These are phyloP conservation scores for Aspergillus sclerotialis DNA, from an alignment of 2,329 filamentous ascomycete genomes.

Conservation along the genomic window DNA sequence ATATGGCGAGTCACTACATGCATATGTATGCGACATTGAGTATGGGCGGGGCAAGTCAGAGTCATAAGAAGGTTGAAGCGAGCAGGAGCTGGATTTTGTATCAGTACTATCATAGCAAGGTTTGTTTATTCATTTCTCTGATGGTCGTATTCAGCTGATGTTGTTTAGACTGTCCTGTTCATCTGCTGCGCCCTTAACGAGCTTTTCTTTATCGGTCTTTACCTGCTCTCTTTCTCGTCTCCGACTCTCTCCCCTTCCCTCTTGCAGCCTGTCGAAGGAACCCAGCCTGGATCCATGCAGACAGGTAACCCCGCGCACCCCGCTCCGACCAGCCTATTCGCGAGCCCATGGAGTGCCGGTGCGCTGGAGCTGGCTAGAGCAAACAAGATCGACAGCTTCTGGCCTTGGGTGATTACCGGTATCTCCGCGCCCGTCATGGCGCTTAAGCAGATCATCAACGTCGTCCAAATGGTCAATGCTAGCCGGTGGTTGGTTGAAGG, in stretches of 20 bases:
- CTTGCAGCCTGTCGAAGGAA: slow-evolving; percentile 53
- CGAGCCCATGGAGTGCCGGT: slow-evolving; percentile 83
- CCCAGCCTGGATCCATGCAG: slow-evolving; percentile 48
- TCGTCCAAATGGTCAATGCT: slow-evolving; percentile 89
- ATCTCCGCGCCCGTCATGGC: slow-evolving; percentile 82
- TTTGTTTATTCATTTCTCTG: slow-evolving; percentile 42
- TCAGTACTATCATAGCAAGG: slow-evolving; percentile 96
- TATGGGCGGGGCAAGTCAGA: slow-evolving; percentile 70
- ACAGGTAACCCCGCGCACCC: slow-evolving; percentile 63
- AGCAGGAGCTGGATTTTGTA: slow-evolving; percentile 84
- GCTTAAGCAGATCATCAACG: slow-evolving; percentile 87
- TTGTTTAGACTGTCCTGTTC: slow-evolving; percentile 73
- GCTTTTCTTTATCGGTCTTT: slow-evolving; percentile 95
- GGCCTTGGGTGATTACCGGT: slow-evolving; percentile 73
- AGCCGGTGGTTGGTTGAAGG: slow-evolving; percentile 88
- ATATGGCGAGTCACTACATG: slow-evolving; percentile 95
- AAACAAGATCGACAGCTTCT: slow-evolving; percentile 78
- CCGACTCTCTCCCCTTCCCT: slow-evolving; percentile 82
- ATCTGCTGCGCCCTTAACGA: slow-evolving; percentile 86
- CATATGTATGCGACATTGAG: slow-evolving; percentile 96
- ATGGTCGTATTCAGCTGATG: slow-evolving; percentile 5
- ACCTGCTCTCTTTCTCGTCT: slow-evolving; percentile 93
- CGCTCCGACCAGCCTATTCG: slow-evolving; percentile 67
- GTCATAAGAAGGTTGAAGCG: slow-evolving; percentile 92
- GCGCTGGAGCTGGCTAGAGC: slow-evolving; percentile 87